A percentile compares a stretch with the other conserved stretches of the same genome.
Evolutionary conservation across 371 early-diverging fungal species (phyloP).

Genomic region (Apophysomyces sp.): DNA sequence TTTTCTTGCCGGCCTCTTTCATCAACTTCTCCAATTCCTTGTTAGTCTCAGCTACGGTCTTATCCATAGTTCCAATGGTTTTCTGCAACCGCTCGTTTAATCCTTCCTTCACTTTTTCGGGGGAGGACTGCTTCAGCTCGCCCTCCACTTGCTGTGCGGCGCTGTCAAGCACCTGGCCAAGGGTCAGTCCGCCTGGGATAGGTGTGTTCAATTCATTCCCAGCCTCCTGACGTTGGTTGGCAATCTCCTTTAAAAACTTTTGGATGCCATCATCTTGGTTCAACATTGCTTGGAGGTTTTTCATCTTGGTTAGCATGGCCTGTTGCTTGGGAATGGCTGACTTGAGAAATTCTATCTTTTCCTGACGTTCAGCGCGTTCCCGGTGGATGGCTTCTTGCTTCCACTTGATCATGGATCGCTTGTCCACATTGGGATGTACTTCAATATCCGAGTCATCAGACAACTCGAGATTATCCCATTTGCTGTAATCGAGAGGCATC

Average conservation of each 20-base stretch:
- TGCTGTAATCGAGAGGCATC: slow-evolving; percentile 78
- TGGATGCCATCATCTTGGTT: slow-evolving; percentile 14
- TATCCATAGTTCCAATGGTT: slow-evolving; percentile 13
- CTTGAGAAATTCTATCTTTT: slow-evolving; percentile 66
- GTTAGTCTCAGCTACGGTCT: slow-evolving; percentile 33
- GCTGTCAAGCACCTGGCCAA: slow-evolving; percentile 19
- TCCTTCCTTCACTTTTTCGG: slow-evolving; percentile 30
- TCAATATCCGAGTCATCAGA: slow-evolving; percentile 98
- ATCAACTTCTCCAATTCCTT: slow-evolving; percentile 58
- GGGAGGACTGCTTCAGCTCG: slow-evolving; percentile 16
- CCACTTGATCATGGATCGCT: slow-evolving; percentile 91
- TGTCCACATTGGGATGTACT: slow-evolving; percentile 95
- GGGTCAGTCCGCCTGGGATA: neutral
- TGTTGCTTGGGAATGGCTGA: slow-evolving; percentile 60
- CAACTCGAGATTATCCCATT: slow-evolving; percentile 96
- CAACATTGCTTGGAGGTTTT: slow-evolving; percentile 21
- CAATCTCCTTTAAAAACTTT: slow-evolving; percentile 26
- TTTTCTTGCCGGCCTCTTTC: slow-evolving; percentile 65
- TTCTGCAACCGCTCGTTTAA: slow-evolving; percentile 11
- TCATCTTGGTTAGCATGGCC: slow-evolving; percentile 47
- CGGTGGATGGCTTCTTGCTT: slow-evolving; percentile 88
- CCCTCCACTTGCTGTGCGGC: slow-evolving; percentile 26
- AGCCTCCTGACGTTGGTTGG: slow-evolving; percentile 24
- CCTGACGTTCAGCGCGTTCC: slow-evolving; percentile 81
- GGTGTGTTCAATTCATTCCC: slow-evolving; percentile 19